These are phyloP conservation scores for Tephrocybe sp. DNA, from an alignment of 768 basidiomycete genomes.

Conservation along the genomic window DNA sequence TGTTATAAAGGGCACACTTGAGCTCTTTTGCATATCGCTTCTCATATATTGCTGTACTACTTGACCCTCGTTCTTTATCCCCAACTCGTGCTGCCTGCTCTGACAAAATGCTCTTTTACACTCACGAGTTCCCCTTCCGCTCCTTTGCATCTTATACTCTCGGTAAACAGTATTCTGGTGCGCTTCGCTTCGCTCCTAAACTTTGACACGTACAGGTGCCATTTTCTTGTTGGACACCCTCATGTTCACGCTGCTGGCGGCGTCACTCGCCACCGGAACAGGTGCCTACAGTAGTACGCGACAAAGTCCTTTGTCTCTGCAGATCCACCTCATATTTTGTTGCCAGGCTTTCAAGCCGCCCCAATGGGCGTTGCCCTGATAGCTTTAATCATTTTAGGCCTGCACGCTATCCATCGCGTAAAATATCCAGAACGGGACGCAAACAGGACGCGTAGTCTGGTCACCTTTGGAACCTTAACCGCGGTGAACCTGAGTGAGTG, in stretches of 20 bases:
- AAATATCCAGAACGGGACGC: conserved; percentile 5
- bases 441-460: conserved; percentile 12
- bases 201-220: not conserved
- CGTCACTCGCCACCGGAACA: conserved; percentile 11
- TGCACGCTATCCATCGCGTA: conserved; percentile 18
- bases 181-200: not conserved
- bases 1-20: not conserved
- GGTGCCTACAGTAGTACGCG: conserved; percentile 14
- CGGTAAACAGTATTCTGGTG: not conserved
- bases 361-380: conserved; percentile 19
- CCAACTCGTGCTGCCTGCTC: no score
- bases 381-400: conserved; percentile 16
- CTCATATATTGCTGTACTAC: not conserved
- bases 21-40: not conserved
- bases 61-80: not conserved
- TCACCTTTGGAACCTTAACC: conserved; percentile 14
- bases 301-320: not conserved
- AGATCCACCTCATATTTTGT: not conserved
- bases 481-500: conserved; percentile 13
- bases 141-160: conserved; percentile 12
- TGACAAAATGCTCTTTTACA: conserved; percentile 5
- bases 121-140: conserved; percentile 13
- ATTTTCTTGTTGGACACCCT: conserved; percentile 9
- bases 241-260: conserved; percentile 13
- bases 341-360: conserved; percentile 13